Base-by-base conservation (phyloP, 1,139 yeast genomes). In the Pichia sp. region DNA sequence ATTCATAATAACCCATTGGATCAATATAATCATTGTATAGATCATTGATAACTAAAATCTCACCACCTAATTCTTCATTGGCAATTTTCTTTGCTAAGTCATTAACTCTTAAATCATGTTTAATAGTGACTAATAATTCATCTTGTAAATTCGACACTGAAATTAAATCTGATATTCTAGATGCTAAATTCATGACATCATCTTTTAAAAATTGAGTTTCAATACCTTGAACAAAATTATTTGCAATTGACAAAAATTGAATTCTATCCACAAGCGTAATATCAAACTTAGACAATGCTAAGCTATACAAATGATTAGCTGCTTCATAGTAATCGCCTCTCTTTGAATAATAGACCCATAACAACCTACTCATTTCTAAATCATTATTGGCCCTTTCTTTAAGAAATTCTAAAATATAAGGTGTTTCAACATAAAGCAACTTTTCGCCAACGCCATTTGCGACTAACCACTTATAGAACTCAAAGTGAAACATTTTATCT, bases 381-480 rank as follows among this genome's bases (percentile, higher is more conserved):
- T 85, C 82, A 47, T 76, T 74, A 47, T 72, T 69, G 0, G 97
- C 77, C 58, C 82, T 81, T 59, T 83, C 85, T 58, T 82, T 81
- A 61, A 94, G 74, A 60, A 86, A 94, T 34, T 84, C 80, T 50
- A 87, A 71, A 40, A 92, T 80, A 59, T 73, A 90, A 12, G 92
- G 88, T 0, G 97, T 87, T 48, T 85, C 84, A 52, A 90, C 75
- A 45, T 84, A 87, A 55, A 92, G 71, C 41, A 94, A 70, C 51
- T 89, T 77, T 49, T 85, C 94, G 53, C 86, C 83, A 34, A 81
- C 76, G 2, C 88, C 90, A 61, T 86, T 86, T 41, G 75, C 70
- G 39, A 89, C 82, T 59, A 88, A 82, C 97, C 98, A 94, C 62
- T 87, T 95, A 64, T 94, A 94, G 56, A 92, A 79, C 56, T 86